A percentile compares a stretch with the other conserved stretches of the same genome.
phyloP scores from a whole-genome alignment of 2,329 filamentous ascomycete genomes.

The Colletotrichum endophyticum region DNA sequence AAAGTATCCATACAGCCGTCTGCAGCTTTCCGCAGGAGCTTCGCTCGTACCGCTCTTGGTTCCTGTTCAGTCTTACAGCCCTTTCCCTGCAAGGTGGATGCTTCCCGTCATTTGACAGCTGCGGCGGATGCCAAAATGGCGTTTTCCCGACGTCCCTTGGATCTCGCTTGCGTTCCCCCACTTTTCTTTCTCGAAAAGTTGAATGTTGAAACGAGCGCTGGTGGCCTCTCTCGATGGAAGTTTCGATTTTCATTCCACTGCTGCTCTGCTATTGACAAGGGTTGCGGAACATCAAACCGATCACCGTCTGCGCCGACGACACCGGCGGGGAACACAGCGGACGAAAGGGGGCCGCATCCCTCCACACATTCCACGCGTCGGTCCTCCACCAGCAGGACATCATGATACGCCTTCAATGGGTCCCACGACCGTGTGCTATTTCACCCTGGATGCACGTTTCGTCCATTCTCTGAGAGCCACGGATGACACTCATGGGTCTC shows the following conservation, averaged over 20 bases:
- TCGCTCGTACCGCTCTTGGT: neutral
- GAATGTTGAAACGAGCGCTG: slow-evolving; percentile 8
- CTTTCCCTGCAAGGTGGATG: slow-evolving; percentile 9
- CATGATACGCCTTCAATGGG: neutral
- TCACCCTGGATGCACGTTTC: neutral
- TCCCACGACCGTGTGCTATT: neutral
- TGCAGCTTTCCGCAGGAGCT: neutral
- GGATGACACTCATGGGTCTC: neutral
- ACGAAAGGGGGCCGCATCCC: neutral
- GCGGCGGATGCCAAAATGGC: slow-evolving; percentile 14
- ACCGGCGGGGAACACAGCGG: neutral
- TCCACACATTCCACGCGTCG: neutral
- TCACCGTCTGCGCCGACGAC: neutral
- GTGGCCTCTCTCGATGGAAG: slow-evolving; percentile 8
- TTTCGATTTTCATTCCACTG: slow-evolving; percentile 3
- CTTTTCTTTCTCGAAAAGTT: slow-evolving; percentile 14
- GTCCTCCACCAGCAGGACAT: neutral
- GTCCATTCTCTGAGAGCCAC: neutral
- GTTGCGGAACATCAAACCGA: neutral
- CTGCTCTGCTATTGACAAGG: neutral
- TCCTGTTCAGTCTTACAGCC: neutral
- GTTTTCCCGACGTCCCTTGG: slow-evolving; percentile 11
- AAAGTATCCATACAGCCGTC: neutral
- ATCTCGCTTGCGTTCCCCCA: slow-evolving; percentile 1
- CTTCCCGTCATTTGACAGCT: slow-evolving; percentile 22